Evolutionary conservation across 768 basidiomycete species (phyloP).

Genomic region (Hortiboletus campestris): DNA sequence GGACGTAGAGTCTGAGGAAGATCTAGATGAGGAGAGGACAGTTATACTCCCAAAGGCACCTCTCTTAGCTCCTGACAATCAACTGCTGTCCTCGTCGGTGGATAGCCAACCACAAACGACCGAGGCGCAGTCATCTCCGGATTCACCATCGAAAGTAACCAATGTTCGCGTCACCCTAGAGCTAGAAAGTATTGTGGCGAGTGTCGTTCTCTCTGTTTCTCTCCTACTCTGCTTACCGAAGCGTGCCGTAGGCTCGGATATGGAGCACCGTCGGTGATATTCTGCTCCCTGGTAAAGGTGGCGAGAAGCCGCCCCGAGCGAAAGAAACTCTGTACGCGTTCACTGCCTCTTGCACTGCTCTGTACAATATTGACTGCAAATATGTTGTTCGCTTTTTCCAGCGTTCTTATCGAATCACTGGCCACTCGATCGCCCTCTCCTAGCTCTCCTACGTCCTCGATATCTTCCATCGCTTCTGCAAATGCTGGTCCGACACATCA

Average conservation of each 20-base stretch:
- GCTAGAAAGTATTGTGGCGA: conserved; percentile 62
- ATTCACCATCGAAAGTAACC: conserved; percentile 22
- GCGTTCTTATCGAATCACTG: conserved; percentile 57
- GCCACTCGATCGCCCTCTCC: conserved; percentile 50
- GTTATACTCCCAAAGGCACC: conserved; percentile 28
- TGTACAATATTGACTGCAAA: neutral
- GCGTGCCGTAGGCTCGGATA: conserved; percentile 53
- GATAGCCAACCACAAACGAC: conserved; percentile 5
- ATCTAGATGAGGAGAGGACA: conserved; percentile 30
- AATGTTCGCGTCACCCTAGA: conserved; percentile 58
- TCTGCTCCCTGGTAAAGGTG: conserved; percentile 52
- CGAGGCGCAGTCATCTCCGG: conserved; percentile 5
- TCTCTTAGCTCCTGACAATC: neutral
- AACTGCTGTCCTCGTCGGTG: neutral
- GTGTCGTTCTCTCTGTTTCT: conserved; percentile 21
- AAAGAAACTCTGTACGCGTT: conserved; percentile 60
- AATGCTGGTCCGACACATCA: conserved; percentile 54
- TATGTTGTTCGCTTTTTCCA: conserved; percentile 25
- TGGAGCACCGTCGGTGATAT: conserved; percentile 66
- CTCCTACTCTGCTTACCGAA: neutral
- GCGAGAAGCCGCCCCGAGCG: conserved; percentile 45
- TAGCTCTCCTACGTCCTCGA: conserved; percentile 56
- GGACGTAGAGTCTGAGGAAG: conserved; percentile 9
- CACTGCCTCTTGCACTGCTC: neutral
- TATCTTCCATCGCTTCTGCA: conserved; percentile 44